Percentiles rank a stretch among this genome's conserved stretches.
Evolutionary conservation across 768 basidiomycete genomes (phyloP).

Genomic region (Mycena chlorophos): DNA sequence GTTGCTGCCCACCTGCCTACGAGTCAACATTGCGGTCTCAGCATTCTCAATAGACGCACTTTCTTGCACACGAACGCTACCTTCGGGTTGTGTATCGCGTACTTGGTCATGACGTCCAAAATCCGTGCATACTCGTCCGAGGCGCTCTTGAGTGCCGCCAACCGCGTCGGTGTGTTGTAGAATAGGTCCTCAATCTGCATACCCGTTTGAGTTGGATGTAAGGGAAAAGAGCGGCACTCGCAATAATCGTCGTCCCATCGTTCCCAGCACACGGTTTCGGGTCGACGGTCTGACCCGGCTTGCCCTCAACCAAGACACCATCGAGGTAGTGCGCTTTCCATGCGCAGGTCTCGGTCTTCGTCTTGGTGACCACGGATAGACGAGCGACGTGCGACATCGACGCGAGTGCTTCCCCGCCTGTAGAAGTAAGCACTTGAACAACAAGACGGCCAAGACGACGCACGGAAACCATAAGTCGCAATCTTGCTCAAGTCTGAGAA

Average conservation of each 20-base stretch:
- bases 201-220: neutral
- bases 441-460: neutral
- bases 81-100: constrained; percentile 90
- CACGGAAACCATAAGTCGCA: constrained; percentile 93
- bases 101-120: constrained; percentile 87
- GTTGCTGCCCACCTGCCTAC: constrained; percentile 61
- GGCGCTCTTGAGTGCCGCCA: constrained; percentile 77
- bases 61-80: constrained; percentile 92
- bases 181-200: constrained; percentile 91
- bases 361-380: constrained; percentile 89
- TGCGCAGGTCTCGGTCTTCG: constrained; percentile 74
- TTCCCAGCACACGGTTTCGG: constrained; percentile 93
- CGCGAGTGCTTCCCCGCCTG: constrained; percentile 80
- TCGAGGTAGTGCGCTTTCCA: constrained; percentile 90
- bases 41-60: constrained; percentile 39
- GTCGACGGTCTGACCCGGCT: constrained; percentile 68
- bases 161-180: constrained; percentile 86
- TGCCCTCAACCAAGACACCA: constrained; percentile 68
- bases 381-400: constrained; percentile 94
- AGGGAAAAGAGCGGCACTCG: constrained; percentile 35
- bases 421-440: neutral
- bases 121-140: constrained; percentile 93
- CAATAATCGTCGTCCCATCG: constrained; percentile 88
- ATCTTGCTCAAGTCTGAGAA: constrained; percentile 87
- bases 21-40: constrained; percentile 8